Conservation (phyloP, 148 eudicot genomes). For the Spergularia bocconei region DNA sequence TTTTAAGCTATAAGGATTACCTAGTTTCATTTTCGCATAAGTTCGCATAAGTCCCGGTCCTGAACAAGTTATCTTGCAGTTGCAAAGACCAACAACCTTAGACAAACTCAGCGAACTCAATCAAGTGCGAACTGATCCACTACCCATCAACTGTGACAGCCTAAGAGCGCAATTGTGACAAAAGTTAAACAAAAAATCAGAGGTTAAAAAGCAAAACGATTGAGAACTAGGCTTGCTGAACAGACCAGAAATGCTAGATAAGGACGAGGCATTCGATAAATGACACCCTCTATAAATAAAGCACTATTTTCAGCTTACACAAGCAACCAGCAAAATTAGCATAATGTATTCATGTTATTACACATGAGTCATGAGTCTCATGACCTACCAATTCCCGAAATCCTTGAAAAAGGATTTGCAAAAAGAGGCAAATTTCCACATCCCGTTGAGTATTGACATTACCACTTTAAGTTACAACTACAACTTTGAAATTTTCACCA, state of each 20-base stretch:
- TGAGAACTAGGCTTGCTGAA: background rate
- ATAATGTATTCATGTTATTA: background rate
- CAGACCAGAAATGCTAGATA: background rate
- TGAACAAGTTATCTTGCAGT: background rate
- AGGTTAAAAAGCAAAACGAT: background rate
- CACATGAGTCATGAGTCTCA: background rate
- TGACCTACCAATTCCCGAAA: background rate
- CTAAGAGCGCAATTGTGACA: conserved; percentile 11
- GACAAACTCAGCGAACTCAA: conserved; percentile 8
- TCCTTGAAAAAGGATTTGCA: background rate
- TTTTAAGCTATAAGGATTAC: conserved; percentile 10
- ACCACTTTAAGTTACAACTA: too few species aligned
- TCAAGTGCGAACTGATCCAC: conserved; percentile 1
- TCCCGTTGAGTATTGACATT: background rate
- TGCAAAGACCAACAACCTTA: conserved; percentile 1
- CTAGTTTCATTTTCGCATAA: conserved; percentile 42
- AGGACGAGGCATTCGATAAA: background rate
- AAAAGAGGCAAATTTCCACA: conserved; percentile 4
- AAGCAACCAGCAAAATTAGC: conserved; percentile 10
- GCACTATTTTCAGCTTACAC: background rate
- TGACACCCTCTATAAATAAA: background rate
- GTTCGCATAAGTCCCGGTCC: conserved; percentile 19
- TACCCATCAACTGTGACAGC: conserved; percentile 21
- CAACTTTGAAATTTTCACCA: too few species aligned
- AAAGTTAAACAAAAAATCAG: background rate